These are phyloP conservation scores for Thelonectria rubi DNA, from an alignment of 2,329 filamentous ascomycete genomes.

Conservation along the genomic window DNA sequence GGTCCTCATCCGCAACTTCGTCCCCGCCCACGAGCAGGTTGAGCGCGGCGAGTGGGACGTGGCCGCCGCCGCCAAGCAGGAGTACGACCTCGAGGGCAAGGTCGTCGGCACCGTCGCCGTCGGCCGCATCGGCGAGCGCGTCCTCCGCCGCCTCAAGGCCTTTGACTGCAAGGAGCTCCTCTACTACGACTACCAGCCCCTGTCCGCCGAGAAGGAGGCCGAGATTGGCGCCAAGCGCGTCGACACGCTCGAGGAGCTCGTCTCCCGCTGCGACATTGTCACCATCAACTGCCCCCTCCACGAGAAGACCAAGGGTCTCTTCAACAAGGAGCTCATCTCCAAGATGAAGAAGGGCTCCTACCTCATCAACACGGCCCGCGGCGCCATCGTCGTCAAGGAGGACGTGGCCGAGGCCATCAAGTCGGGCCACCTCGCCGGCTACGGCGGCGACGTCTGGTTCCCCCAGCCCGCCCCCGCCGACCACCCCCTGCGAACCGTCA, in stretches of 20 bases:
- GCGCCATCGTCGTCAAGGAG: slow-evolving; percentile 99
- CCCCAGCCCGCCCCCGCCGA: slow-evolving; percentile 95
- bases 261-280: slow-evolving; percentile 93
- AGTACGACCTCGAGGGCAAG: slow-evolving; percentile 97
- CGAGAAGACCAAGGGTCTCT: slow-evolving; percentile 95
- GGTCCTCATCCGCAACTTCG: slow-evolving; percentile 95
- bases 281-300: slow-evolving; percentile 99
- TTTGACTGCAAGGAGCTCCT: slow-evolving; percentile 99
- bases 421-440: slow-evolving; percentile 88
- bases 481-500: slow-evolving; percentile 89
- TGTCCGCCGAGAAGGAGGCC: slow-evolving; percentile 84
- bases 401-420: slow-evolving; percentile 95
- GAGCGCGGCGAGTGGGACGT: slow-evolving; percentile 92
- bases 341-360: slow-evolving; percentile 99
- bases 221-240: slow-evolving; percentile 96
- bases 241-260: slow-evolving; percentile 89
- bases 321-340: slow-evolving; percentile 97
- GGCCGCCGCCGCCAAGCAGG: slow-evolving; percentile 95
- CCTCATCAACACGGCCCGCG: slow-evolving; percentile 98
- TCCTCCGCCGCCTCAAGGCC: slow-evolving; percentile 91
- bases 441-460: slow-evolving; percentile 95
- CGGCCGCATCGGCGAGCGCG: slow-evolving; percentile 97
- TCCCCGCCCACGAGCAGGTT: slow-evolving; percentile 95
- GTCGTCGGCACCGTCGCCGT: slow-evolving; percentile 97
- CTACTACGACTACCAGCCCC: slow-evolving; percentile 99